Conservation (phyloP, 2,329 filamentous ascomycete genomes). For the Alternaria gansuensis region DNA sequence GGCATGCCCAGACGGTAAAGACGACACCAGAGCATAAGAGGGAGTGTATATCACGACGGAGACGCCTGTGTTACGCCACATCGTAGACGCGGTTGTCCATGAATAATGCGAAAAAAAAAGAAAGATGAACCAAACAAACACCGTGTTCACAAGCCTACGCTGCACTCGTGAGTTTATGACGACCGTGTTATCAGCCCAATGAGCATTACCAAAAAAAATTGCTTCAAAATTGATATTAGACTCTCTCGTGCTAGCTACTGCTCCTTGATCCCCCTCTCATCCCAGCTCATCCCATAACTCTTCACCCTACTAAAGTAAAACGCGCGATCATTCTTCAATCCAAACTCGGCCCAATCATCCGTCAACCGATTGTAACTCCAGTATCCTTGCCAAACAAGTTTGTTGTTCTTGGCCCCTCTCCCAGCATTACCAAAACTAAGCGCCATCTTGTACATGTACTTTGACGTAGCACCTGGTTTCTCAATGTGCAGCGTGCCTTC, state of each 20-base stretch:
- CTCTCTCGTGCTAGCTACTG: background rate
- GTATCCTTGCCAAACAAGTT: slow-evolving; percentile 86
- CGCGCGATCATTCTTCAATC: slow-evolving; percentile 67
- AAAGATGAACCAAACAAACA: slow-evolving; percentile 9
- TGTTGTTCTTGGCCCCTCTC: slow-evolving; percentile 76
- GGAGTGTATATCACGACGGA: slow-evolving; percentile 38
- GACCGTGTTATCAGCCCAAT: background rate
- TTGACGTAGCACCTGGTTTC: slow-evolving; percentile 79
- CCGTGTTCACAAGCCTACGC: background rate
- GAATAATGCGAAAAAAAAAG: slow-evolving; percentile 41
- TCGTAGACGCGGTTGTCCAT: slow-evolving; percentile 41
- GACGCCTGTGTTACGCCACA: slow-evolving; percentile 21
- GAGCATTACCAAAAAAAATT: background rate
- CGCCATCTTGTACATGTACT: slow-evolving; percentile 88
- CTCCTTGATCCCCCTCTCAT: slow-evolving; percentile 29
- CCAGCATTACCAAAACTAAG: slow-evolving; percentile 72
- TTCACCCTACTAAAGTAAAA: slow-evolving; percentile 70
- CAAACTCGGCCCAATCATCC: slow-evolving; percentile 89
- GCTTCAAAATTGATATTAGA: background rate
- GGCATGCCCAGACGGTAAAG: slow-evolving; percentile 84
- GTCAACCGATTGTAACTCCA: slow-evolving; percentile 91
- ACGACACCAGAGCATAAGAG: background rate
- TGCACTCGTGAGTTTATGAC: background rate
- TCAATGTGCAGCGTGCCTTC: slow-evolving; percentile 72
- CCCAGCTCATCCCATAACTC: slow-evolving; percentile 62